phyloP scores from a whole-genome alignment of 352 stramenopile species.

The Hyaloperonospora arabidopsidis region DNA sequence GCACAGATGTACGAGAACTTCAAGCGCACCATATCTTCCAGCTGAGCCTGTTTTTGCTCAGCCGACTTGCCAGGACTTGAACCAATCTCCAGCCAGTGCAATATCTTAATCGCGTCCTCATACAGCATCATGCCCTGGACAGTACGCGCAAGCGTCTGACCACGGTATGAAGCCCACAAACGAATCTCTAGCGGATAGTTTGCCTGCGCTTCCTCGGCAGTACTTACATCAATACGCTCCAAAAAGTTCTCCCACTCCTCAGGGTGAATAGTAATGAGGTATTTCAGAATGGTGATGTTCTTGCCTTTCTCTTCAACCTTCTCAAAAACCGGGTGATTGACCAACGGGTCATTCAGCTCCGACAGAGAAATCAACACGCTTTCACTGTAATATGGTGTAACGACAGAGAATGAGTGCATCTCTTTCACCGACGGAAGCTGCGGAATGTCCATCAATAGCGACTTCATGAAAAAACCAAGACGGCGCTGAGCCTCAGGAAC shows the following conservation, averaged over 20 bases:
- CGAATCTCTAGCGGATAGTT: constrained; percentile 67
- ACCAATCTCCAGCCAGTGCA: constrained; percentile 76
- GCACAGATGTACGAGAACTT: constrained; percentile 83
- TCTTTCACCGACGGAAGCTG: constrained; percentile 65
- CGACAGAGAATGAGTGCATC: constrained; percentile 76
- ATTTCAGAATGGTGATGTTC: constrained; percentile 79
- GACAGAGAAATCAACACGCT: constrained; percentile 55
- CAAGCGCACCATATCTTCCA: constrained; percentile 73
- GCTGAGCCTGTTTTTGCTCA: constrained; percentile 64
- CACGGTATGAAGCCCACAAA: constrained; percentile 70
- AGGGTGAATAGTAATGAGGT: constrained; percentile 67
- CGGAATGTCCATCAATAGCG: constrained; percentile 71
- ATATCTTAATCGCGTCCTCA: constrained; percentile 76
- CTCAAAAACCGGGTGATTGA: constrained; percentile 65
- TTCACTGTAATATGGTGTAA: constrained; percentile 75
- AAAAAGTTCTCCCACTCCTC: constrained; percentile 79
- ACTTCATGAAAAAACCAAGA: constrained; percentile 78
- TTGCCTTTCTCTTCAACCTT: constrained; percentile 70
- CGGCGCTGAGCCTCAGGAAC: constrained; percentile 63
- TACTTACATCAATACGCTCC: constrained; percentile 58
- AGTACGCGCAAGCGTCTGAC: constrained; percentile 64
- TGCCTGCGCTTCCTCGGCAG: constrained; percentile 49
- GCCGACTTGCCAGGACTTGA: constrained; percentile 51
- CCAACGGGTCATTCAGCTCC: constrained; percentile 59
- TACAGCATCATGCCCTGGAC: constrained; percentile 82